Conservation (phyloP, 1,284 basidiomycete species). For the Apiotrichum sp. region DNA sequence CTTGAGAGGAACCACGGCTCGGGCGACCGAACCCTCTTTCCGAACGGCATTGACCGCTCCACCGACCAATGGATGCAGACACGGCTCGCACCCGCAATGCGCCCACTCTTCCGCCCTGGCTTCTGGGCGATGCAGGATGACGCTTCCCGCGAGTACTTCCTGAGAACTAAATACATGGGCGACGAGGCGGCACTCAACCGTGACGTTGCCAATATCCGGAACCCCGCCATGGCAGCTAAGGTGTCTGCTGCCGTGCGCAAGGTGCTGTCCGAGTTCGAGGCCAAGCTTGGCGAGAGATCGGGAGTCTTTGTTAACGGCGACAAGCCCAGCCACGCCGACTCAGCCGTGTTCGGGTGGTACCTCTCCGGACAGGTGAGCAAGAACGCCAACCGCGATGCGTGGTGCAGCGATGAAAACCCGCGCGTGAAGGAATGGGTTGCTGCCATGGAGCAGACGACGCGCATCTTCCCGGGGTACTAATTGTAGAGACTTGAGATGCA, state of each 20-base stretch:
- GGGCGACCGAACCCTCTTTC: slow-evolving; percentile 25
- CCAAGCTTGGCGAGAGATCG: not conserved
- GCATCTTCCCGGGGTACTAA: too few relatives aligned
- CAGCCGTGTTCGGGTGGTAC: slow-evolving; percentile 16
- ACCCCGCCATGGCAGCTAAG: not conserved
- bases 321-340: slow-evolving; percentile 13
- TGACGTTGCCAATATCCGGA: slow-evolving; percentile 1
- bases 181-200: slow-evolving; percentile 6
- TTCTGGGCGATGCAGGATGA: slow-evolving; percentile 6
- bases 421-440: too few relatives aligned
- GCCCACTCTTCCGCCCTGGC: slow-evolving; percentile 16
- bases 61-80: slow-evolving; percentile 25
- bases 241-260: not conserved
- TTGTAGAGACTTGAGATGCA: too few relatives aligned
- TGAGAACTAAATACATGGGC: slow-evolving; percentile 19
- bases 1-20: slow-evolving; percentile 25
- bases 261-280: not conserved
- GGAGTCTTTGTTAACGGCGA: slow-evolving; percentile 12
- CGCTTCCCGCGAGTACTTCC: slow-evolving; percentile 17
- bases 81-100: slow-evolving; percentile 19
- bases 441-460: too few relatives aligned
- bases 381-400: too few relatives aligned
- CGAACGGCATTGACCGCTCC: slow-evolving; percentile 25
- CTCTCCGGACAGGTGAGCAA: too few relatives aligned
- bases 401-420: too few relatives aligned